phyloP scores from a whole-genome alignment of 2,329 filamentous ascomycete genomes.

The Ceratocystis albifundus region DNA sequence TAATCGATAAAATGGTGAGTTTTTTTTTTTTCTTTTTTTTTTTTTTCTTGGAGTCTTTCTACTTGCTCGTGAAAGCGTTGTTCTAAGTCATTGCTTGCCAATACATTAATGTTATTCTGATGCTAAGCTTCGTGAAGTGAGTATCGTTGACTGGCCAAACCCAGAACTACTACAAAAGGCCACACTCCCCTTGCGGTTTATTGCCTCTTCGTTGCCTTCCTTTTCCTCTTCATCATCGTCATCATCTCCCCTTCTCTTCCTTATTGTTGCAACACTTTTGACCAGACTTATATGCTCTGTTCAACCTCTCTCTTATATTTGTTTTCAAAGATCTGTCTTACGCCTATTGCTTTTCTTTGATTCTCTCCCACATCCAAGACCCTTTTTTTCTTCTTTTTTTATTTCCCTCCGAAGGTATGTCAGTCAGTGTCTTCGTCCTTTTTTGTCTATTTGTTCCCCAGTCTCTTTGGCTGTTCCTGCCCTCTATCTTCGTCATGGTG shows the following conservation, averaged over 20 bases:
- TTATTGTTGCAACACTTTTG: neutral
- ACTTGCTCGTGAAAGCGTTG: slow-evolving; percentile 1
- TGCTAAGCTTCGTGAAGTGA: slow-evolving; percentile 11
- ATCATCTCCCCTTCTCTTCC: neutral
- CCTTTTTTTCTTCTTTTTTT: neutral
- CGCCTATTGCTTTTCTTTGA: neutral
- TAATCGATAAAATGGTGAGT: neutral
- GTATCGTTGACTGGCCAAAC: slow-evolving; percentile 1
- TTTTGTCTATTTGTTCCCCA: neutral
- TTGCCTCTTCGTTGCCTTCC: neutral
- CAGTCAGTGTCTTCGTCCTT: slow-evolving; percentile 1
- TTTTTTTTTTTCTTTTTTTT: neutral
- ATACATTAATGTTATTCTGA: slow-evolving; percentile 5
- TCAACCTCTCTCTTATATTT: neutral
- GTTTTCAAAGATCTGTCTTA: slow-evolving; percentile 6
- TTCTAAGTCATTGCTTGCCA: neutral
- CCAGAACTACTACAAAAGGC: slow-evolving; percentile 15
- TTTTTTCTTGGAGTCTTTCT: slow-evolving; percentile 2
- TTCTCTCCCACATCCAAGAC: neutral
- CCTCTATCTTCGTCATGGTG: slow-evolving; percentile 4
- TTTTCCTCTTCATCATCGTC: slow-evolving; percentile 6
- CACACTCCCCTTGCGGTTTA: slow-evolving; percentile 10
- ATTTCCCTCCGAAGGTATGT: neutral
- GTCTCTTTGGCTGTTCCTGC: slow-evolving; percentile 20
- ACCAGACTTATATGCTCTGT: neutral